Conservation (phyloP, 177 flowering plant species). For the Vitis hybrid region DNA sequence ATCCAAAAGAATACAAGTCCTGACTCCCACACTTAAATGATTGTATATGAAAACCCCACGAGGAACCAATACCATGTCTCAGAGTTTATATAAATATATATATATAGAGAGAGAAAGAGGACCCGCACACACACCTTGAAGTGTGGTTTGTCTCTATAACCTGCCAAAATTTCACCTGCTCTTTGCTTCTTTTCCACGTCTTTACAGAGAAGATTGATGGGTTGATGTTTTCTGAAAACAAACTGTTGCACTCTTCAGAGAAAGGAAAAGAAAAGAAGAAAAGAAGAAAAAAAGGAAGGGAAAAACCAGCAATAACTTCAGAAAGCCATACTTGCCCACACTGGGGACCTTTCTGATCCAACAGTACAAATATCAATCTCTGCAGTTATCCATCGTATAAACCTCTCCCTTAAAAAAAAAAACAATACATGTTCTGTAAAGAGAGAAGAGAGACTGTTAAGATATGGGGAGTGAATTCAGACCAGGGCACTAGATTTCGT, state of each 20-base stretch:
- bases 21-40: too few species aligned
- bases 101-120: conserved; percentile 1
- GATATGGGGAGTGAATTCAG: background rate
- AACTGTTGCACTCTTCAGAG: conserved; percentile 11
- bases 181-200: conserved; percentile 31
- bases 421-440: too few species aligned
- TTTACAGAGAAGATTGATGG: conserved; percentile 15
- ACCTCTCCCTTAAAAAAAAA: too few species aligned
- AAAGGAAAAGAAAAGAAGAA: too few species aligned
- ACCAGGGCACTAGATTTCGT: background rate
- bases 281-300: too few species aligned
- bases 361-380: background rate
- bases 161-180: conserved; percentile 21
- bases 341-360: background rate
- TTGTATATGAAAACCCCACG: background rate
- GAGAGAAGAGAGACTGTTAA: too few species aligned
- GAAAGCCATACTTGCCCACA: conserved; percentile 7
- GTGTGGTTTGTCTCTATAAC: conserved; percentile 9
- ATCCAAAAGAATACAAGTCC: too few species aligned
- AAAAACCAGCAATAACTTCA: background rate
- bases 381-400: too few species aligned
- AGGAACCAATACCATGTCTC: background rate
- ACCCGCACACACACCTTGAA: conserved; percentile 9
- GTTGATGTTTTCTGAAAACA: conserved; percentile 24
- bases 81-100: background rate